Percentiles rank a stretch among this genome's conserved stretches.
Evolutionary conservation across 495 filamentous ascomycete species (phyloP).

Genomic region (Neurospora sp.): DNA sequence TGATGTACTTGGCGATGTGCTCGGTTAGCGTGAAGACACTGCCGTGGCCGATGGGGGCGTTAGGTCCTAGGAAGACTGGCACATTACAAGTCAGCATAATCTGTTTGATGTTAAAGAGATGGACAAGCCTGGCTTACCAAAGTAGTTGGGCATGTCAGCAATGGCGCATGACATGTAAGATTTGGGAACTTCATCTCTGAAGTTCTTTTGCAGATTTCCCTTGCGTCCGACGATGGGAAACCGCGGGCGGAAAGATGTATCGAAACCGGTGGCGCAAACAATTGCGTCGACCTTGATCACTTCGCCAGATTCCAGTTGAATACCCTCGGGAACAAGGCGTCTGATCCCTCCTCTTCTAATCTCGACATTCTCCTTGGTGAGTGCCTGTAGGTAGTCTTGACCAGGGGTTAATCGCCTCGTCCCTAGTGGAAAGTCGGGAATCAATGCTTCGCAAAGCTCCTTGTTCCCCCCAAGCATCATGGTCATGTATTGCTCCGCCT

Average conservation of each 20-base stretch:
- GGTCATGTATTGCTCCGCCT: conserved; percentile 33
- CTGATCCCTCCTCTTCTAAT: conserved; percentile 48
- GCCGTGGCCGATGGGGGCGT: conserved; percentile 39
- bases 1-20: conserved; percentile 37
- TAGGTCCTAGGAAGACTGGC: conserved; percentile 37
- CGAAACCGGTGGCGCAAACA: conserved; percentile 65
- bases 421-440: conserved; percentile 55
- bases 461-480: conserved; percentile 32
- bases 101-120: neutral
- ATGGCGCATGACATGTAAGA: conserved; percentile 39
- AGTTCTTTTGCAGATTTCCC: conserved; percentile 36
- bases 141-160: conserved; percentile 36
- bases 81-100: conserved; percentile 9
- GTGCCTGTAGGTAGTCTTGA: conserved; percentile 54
- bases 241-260: conserved; percentile 48
- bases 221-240: conserved; percentile 49
- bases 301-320: conserved; percentile 46
- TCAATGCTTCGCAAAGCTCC: conserved; percentile 39
- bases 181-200: conserved; percentile 25
- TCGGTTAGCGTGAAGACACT: conserved; percentile 38
- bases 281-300: conserved; percentile 48
- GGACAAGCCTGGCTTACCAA: conserved; percentile 25
- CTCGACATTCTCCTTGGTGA: conserved; percentile 50
- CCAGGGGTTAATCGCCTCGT: conserved; percentile 60
- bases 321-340: conserved; percentile 46